Base-by-base conservation (phyloP, 2,329 filamentous ascomycete genomes). In the Sporothrix brunneoviolacea region DNA sequence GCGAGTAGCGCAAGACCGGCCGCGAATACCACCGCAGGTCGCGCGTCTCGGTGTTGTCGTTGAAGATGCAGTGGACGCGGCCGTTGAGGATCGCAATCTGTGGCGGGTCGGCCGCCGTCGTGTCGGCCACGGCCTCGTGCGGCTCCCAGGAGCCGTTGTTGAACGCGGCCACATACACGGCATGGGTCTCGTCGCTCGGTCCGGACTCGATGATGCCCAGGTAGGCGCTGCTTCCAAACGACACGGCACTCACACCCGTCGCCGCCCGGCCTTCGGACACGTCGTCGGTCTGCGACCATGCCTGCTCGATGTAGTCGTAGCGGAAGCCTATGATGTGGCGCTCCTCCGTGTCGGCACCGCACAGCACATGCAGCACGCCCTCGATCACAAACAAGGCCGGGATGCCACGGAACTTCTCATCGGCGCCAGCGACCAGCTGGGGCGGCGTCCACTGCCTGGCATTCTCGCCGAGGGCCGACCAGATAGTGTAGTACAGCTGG, bases 21-120 rank as follows among this genome's bases (percentile, higher is more conserved):
- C 63, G 59, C 42, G 64, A 66, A 55, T 63, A 68, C 65, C 65
- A 68, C 10, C 58, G 59, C 36, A 68, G 58, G 46, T 65, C 61
- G 16, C 58, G 61, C n/a, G 54, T 55, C 21, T 58, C 54, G 33
- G 59, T 61, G 55, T 55, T 51, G 48, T 59, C 56, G 55, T 62
- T 62, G 59, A 66, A 65, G 50, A 66, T 57, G 57, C 64, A 65
- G 55, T 65, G 64, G 12, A 63, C 54, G 27, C 58, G 56, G 15
- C 65, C 61, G 56, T 64, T 61, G 41, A 64, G 52, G 16, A 66
- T 59, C 50, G 56, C 53, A 33, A 62, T 58, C 49, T 62, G 60
- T 16, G 60, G 60, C 44, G 59, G 57, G 33, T 60, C 57, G 12
- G 58, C 56, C 2, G 58, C 58, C 15, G 48, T 54, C 18, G 55